Evolutionary conservation across 2,329 filamentous ascomycete genomes (phyloP).

Genomic region (Zymoseptoria tritici): DNA sequence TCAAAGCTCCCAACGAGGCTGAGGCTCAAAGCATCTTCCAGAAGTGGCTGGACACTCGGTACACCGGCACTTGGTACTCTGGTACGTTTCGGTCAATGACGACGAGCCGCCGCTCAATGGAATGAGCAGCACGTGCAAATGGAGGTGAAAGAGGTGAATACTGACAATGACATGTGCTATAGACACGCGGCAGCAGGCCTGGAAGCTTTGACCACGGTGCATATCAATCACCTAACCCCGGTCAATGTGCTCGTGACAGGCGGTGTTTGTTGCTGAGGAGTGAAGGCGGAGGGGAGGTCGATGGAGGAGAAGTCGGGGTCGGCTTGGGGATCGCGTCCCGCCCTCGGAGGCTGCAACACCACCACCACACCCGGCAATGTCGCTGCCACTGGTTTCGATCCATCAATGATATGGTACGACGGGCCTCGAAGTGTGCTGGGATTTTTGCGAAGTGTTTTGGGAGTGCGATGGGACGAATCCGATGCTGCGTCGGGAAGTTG

Average conservation of each 20-base stretch:
- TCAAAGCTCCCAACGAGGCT: conserved; percentile 17
- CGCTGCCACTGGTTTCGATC: not conserved
- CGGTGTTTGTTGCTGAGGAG: not conserved
- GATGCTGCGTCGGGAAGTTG: not conserved
- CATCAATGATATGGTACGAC: not conserved
- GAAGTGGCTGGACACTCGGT: conserved; percentile 29
- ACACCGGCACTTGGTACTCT: conserved; percentile 34
- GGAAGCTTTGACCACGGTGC: not conserved
- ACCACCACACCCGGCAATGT: not conserved
- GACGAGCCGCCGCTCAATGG: not conserved
- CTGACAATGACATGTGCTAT: not conserved
- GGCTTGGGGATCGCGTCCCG: not conserved
- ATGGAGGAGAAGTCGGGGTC: not conserved
- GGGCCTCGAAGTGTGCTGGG: not conserved
- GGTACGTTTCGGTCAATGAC: not conserved
- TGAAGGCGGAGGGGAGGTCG: not conserved
- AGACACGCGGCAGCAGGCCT: conserved; percentile 1
- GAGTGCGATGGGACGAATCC: not conserved
- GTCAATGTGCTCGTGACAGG: not conserved
- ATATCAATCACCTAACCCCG: not conserved
- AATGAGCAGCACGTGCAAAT: not conserved
- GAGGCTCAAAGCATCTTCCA: conserved; percentile 28
- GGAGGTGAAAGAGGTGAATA: not conserved
- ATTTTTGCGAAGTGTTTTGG: not conserved
- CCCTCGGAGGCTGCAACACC: not conserved